Base-by-base conservation (phyloP, 805 yeast species). In the Saccharomyces paradoxus region DNA sequence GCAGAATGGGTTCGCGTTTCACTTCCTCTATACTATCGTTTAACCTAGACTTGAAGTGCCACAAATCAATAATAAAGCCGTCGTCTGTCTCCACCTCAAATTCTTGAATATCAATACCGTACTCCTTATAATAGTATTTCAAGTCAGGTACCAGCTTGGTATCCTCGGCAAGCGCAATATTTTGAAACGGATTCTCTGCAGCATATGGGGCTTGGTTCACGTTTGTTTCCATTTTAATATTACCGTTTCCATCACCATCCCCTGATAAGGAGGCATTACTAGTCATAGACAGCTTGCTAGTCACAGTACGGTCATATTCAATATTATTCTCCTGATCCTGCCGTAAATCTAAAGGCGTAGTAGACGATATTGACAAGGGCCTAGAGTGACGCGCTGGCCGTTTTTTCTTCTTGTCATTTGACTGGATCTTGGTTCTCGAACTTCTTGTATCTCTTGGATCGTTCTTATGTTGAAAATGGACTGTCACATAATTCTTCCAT, bases 81-180 rank as follows among this genome's bases (percentile, higher is more conserved):
- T 94, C 98, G 14, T 76, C 75, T 0, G 98, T 91, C 9, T 80
- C 74, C 1, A 90, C 74, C 31, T 75, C 78, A 64, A 80, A 81
- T 53, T 78, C 83, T 48, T 77, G 78, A 41, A 89, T 72, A 14
- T 78, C 82, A 17, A 87, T 71, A 0, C 83, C 87, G 48, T 84
- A 70, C 31, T 83, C 76, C 32, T 74, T 71, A 10, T 86, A 84
- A 63, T 91, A 92, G 66, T 87, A 89, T 29, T 78, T 67, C 52
- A 92, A 70, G 57, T 84, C 84, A 24, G 82, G 77, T 13, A 73
- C 73, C 10, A 82, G 69, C 54, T 60, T 66, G 27, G 48, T 28
- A 55, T 68, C 71, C 53, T 69, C 70, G 9, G 60, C 60, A 9
- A 58, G 54, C 12, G 65, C 52, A 14, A 62, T 52, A 44, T 66